Evolutionary conservation across 306 rosid genomes (phyloP).

Genomic region (Vigna unguiculata): DNA sequence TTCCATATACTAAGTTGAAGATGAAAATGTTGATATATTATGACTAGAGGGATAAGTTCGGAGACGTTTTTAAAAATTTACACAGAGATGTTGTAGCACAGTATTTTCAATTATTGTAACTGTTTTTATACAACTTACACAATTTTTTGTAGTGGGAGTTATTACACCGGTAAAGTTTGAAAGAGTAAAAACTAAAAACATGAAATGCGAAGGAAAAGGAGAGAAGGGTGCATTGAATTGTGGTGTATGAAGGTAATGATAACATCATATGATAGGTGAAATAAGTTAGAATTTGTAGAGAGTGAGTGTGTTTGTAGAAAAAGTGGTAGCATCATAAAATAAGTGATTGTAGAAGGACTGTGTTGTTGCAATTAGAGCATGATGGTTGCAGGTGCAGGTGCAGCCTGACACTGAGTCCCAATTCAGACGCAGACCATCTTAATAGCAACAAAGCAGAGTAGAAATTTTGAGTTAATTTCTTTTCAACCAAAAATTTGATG

Average conservation of each 20-base stretch:
- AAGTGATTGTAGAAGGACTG: slow-evolving; percentile 34
- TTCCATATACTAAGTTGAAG: no score
- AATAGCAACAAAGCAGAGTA: slow-evolving; percentile 41
- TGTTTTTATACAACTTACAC: no score
- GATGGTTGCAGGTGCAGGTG: slow-evolving; percentile 39
- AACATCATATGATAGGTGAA: background rate
- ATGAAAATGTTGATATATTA: no score
- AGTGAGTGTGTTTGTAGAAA: background rate
- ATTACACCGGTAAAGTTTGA: background rate
- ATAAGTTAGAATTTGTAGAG: background rate
- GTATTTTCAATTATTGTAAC: no score
- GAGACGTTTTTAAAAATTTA: no score
- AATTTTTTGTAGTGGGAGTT: no score
- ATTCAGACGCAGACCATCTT: slow-evolving; percentile 22
- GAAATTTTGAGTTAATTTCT: slow-evolving; percentile 40
- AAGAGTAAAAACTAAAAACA: background rate
- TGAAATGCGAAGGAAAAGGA: background rate
- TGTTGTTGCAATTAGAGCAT: slow-evolving; percentile 33
- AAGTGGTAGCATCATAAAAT: slow-evolving; percentile 34
- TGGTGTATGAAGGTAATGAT: slow-evolving; percentile 21
- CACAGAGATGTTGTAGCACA: no score
- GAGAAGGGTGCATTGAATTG: slow-evolving; percentile 19
- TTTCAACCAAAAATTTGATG: slow-evolving; percentile 38
- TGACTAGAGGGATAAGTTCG: no score
- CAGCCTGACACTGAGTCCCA: slow-evolving; percentile 37